Evolutionary conservation across 495 filamentous ascomycete species (phyloP), one percentile per base, ranked within the genome.

Genomic region (Penicilliopsis zonata): DNA sequence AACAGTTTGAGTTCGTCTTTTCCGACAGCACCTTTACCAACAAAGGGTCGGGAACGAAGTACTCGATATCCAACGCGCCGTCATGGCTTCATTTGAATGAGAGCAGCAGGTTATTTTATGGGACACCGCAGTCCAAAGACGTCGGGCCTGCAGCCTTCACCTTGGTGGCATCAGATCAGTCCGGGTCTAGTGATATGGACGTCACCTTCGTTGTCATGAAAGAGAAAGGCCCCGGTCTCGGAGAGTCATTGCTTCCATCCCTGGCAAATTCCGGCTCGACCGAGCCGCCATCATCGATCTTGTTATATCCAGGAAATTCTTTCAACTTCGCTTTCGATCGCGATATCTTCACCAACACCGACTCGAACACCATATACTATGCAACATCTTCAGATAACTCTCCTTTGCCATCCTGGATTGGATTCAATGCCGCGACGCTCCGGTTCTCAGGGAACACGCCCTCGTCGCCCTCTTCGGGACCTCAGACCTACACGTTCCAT

Each of bases 371-470:
- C 19, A 55, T 63, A 15, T 94, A 86, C 52, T 90, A 93, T 46
- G 81, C 85, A 14, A 75, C 80, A 8, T 78, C 80, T 22, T 59
- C 61, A 4, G 76, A 86, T 38, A 82, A 87, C 43, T 78, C 79
- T 5, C 86, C 88, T 18, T 58, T 94, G 23, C 87, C 87, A 20
- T 82, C 86, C 3, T 94, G 86, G 87, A 69, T 94, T 24, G 59
- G 53, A 8, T 94, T 95, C 43, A 74, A 93, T 45, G 42, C 68
- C 2, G 38, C 46, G 2, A 57, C 41, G 5, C 65, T 94, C 18
- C 65, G 67, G 8, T 94, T 94, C 43, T 72, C 71, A 4, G 86
- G 86, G n/a, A 70, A 57, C 27, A 78, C 78, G 3, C 86, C 85
- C 4, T 50, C 72, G 9, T 77, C 75, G 22, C 65, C 79, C 17